A percentile compares a stretch with the other conserved stretches of the same genome.
These are phyloP conservation scores for Tranzscheliella williamsii DNA, from an alignment of 1,284 basidiomycete species.

Conservation along the genomic window DNA sequence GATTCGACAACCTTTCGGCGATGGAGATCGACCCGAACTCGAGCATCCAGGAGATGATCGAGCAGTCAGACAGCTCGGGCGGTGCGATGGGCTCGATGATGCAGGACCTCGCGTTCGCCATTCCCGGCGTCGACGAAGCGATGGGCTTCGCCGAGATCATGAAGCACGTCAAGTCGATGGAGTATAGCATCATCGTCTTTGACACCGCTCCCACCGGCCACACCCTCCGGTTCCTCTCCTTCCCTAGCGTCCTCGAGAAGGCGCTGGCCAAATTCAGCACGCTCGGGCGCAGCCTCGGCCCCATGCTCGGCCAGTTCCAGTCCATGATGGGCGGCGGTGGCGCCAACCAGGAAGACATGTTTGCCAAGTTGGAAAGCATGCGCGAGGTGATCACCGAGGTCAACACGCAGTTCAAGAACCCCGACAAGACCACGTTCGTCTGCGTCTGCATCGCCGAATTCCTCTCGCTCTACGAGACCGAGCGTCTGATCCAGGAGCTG, in stretches of 20 bases:
- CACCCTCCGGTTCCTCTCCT: conserved; percentile 95
- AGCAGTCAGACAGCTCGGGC: conserved; percentile 82
- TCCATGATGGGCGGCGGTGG: conserved; percentile 82
- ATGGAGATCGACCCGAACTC: conserved; percentile 99
- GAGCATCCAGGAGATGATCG: conserved; percentile 97
- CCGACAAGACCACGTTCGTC: conserved; percentile 93
- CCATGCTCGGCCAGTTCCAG: conserved; percentile 80
- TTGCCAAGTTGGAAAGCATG: conserved; percentile 96
- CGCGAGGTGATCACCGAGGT: conserved; percentile 95
- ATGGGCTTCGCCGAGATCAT: conserved; percentile 99
- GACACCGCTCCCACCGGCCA: conserved; percentile 98
- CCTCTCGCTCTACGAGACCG: conserved; percentile 96
- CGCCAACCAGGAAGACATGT: conserved; percentile 73
- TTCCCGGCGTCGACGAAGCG: conserved; percentile 97
- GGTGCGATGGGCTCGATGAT: conserved; percentile 96
- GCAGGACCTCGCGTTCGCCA: conserved; percentile 98
- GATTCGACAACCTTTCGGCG: conserved; percentile 92
- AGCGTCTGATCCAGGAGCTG: conserved; percentile 92
- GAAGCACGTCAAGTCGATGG: conserved; percentile 99
- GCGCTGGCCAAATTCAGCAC: conserved; percentile 91
- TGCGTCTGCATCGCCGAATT: conserved; percentile 99
- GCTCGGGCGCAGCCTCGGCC: conserved; percentile 88
- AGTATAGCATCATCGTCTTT: conserved; percentile 98
- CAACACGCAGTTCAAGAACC: conserved; percentile 98
- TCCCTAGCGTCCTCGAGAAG: conserved; percentile 96